Conservation (phyloP, 1,284 basidiomycete species). For the Phlebopus sp. region DNA sequence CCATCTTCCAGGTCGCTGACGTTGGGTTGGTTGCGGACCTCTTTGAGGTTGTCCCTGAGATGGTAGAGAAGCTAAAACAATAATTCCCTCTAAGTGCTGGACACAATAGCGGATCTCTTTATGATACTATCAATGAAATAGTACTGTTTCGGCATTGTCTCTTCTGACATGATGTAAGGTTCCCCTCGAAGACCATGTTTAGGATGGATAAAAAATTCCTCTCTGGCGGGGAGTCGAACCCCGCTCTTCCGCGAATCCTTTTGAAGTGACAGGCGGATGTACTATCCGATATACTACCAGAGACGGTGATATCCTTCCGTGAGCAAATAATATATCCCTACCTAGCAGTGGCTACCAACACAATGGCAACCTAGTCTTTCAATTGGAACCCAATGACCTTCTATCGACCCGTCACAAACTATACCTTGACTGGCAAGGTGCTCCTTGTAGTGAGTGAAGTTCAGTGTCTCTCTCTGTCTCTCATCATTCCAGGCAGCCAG, state of each 20-base stretch:
- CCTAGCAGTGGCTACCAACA: no score
- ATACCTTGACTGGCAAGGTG: slow-evolving; percentile 42
- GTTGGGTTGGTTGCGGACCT: slow-evolving; percentile 92
- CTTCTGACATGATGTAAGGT: no score
- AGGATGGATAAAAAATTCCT: slow-evolving; percentile 13
- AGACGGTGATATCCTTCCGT: slow-evolving; percentile 22
- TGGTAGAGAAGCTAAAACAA: slow-evolving; percentile 80
- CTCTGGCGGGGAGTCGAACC: slow-evolving; percentile 29
- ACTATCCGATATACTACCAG: slow-evolving; percentile 47
- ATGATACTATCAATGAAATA: not conserved
- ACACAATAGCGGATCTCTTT: not conserved
- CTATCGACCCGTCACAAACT: slow-evolving; percentile 34
- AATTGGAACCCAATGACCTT: no score
- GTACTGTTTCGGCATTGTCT: no score
- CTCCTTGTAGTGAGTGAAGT: slow-evolving; percentile 46
- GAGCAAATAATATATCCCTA: not conserved
- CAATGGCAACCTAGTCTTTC: no score
- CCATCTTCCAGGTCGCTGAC: slow-evolving; percentile 99
- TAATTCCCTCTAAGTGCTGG: slow-evolving; percentile 18
- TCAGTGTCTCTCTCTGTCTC: slow-evolving; percentile 1
- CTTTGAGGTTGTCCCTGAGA: slow-evolving; percentile 84
- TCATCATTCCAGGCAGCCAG: slow-evolving; percentile 48
- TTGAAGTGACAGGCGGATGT: slow-evolving; percentile 40
- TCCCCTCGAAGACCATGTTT: no score
- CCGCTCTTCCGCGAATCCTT: slow-evolving; percentile 23